phyloP scores from a whole-genome alignment of 2,329 filamentous ascomycete genomes.

The Aspergillus felis region DNA sequence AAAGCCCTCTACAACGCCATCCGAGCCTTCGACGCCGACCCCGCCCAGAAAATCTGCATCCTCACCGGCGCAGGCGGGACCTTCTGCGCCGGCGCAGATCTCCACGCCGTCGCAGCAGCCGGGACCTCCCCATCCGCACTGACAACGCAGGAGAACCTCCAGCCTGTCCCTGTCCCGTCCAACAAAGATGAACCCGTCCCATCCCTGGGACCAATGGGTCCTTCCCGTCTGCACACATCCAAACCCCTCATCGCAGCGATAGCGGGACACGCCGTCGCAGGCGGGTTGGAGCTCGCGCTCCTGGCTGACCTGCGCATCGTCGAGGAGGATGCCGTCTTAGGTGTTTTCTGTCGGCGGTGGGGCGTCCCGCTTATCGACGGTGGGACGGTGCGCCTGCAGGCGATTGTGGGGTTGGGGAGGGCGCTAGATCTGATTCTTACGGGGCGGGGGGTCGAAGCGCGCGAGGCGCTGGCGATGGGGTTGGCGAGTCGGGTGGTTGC shows the following conservation, averaged over 20 bases:
- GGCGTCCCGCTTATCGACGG: constrained; percentile 52
- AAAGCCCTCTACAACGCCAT: constrained; percentile 48
- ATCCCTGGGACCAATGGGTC: constrained; percentile 29
- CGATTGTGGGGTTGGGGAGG: constrained; percentile 50
- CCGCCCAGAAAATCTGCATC: constrained; percentile 51
- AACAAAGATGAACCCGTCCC: neutral
- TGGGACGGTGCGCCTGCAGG: constrained; percentile 52
- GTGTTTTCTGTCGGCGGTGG: constrained; percentile 53
- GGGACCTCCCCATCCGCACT: constrained; percentile 3
- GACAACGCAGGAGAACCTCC: neutral
- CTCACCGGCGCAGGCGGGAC: constrained; percentile 45
- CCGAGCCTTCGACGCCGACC: constrained; percentile 48
- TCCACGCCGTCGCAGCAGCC: constrained; percentile 43
- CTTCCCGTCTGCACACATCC: constrained; percentile 46
- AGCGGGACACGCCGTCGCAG: constrained; percentile 52
- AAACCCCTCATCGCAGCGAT: constrained; percentile 54
- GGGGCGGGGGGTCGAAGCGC: constrained; percentile 46
- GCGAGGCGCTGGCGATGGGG: constrained; percentile 51
- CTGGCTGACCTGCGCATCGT: constrained; percentile 52
- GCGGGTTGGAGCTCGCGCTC: constrained; percentile 51
- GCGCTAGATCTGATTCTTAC: constrained; percentile 58
- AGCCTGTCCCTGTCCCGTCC: neutral
- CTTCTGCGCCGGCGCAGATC: constrained; percentile 54
- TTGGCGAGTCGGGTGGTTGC: constrained; percentile 52
- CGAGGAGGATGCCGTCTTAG: constrained; percentile 52